Conservation (phyloP, 208 protist species). For the Porcisia deanei region DNA sequence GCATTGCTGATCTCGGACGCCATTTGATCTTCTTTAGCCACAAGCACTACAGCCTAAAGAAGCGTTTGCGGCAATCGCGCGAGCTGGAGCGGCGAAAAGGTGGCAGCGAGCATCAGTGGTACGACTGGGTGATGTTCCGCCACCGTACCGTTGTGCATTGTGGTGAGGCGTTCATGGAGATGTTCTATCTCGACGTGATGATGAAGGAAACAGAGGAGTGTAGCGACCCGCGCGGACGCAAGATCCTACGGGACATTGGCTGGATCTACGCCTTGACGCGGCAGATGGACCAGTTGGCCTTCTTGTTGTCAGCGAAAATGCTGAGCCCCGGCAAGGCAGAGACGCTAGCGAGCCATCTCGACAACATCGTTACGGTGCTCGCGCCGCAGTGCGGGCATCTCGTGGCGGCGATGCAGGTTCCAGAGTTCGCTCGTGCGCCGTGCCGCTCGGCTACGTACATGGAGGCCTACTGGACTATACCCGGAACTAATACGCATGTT, state of each 20-base stretch:
- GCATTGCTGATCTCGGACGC: constrained; percentile 83
- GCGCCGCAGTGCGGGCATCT: constrained; percentile 87
- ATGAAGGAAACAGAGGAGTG: constrained; percentile 83
- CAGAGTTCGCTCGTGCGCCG: constrained; percentile 51
- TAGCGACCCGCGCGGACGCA: constrained; percentile 75
- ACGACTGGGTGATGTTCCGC: constrained; percentile 89
- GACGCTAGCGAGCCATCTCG: constrained; percentile 67
- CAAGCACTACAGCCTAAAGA: constrained; percentile 85
- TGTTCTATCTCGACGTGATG: constrained; percentile 72
- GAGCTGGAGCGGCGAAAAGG: constrained; percentile 85
- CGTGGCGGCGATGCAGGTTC: constrained; percentile 81
- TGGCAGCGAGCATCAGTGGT: constrained; percentile 87
- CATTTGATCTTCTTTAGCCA: constrained; percentile 91
- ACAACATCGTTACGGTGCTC: constrained; percentile 88
- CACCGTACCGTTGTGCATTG: constrained; percentile 87
- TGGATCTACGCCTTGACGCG: constrained; percentile 86
- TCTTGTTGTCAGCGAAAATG: constrained; percentile 73
- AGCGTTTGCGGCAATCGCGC: constrained; percentile 67
- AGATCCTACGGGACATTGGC: constrained; percentile 85
- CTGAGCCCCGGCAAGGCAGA: constrained; percentile 65
- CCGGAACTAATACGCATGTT: constrained; percentile 79
- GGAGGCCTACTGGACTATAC: constrained; percentile 92
- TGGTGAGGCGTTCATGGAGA: constrained; percentile 91
- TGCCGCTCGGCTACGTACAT: constrained; percentile 49
- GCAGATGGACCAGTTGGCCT: constrained; percentile 81